A percentile compares a stretch with the other conserved stretches of the same genome.
Evolutionary conservation across 305 asterid genomes (phyloP).

Genomic region (Fraxinus platypoda): DNA sequence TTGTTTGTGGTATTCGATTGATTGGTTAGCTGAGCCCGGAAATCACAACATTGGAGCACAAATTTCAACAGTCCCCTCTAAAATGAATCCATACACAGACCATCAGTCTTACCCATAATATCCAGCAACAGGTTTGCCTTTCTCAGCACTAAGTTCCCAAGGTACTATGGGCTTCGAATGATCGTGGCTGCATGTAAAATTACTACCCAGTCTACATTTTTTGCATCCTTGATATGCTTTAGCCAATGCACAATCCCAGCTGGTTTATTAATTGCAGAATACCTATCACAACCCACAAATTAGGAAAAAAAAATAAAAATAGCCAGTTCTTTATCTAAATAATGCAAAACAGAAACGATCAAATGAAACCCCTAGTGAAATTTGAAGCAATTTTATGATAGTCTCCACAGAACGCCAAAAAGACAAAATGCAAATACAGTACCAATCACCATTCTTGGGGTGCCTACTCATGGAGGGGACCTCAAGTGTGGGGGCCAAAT

Average conservation of each 20-base stretch:
- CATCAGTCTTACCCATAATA: conserved; percentile 72
- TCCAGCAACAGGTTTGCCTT: conserved; percentile 90
- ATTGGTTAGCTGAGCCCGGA: too few relatives aligned
- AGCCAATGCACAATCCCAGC: conserved; percentile 97
- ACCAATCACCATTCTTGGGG: conserved; percentile 92
- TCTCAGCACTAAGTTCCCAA: conserved; percentile 98
- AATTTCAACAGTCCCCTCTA: too few relatives aligned
- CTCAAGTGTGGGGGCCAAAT: conserved; percentile 86
- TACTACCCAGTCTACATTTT: conserved; percentile 94
- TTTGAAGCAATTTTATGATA: too few relatives aligned
- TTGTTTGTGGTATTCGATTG: too few relatives aligned
- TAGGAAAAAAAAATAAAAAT: not conserved
- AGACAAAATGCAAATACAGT: not conserved
- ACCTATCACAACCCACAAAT: conserved; percentile 47
- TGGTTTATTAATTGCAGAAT: conserved; percentile 93
- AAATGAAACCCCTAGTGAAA: not conserved
- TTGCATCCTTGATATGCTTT: conserved; percentile 72
- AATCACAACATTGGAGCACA: too few relatives aligned
- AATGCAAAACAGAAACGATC: not conserved
- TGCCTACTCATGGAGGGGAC: conserved; percentile 61
- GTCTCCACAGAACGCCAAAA: not conserved
- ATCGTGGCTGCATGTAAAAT: conserved; percentile 91
- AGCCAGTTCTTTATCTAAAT: not conserved
- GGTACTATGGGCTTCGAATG: conserved; percentile 88
- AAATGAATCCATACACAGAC: not conserved